phyloP scores from a whole-genome alignment of 331 rosid genomes.

The Stylosanthes scabra region DNA sequence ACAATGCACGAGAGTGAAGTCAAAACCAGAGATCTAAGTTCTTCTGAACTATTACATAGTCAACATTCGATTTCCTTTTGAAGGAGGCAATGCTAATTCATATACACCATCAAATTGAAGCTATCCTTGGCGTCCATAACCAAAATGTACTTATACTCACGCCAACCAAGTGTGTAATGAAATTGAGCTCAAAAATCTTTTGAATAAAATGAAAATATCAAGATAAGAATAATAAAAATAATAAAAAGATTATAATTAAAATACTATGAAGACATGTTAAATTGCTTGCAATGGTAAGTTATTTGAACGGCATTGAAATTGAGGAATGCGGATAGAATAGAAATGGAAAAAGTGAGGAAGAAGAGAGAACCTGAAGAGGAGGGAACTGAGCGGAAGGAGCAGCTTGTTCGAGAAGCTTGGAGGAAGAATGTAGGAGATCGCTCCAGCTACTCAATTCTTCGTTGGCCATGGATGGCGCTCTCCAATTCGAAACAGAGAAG shows the following conservation, averaged over 20 bases:
- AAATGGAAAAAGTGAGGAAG: neutral
- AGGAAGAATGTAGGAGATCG: conserved; percentile 91
- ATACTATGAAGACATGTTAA: neutral
- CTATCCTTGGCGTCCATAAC: conserved; percentile 6
- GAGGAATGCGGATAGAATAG: neutral
- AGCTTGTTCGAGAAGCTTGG: conserved; percentile 98
- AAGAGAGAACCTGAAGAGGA: conserved; percentile 79
- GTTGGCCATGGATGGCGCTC: conserved; percentile 69
- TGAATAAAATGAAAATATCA: too few relatives aligned
- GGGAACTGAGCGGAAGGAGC: conserved; percentile 99
- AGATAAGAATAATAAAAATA: neutral
- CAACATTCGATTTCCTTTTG: neutral
- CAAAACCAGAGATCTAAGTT: conserved; percentile 25
- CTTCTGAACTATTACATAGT: conserved; percentile 7
- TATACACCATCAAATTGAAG: conserved; percentile 26
- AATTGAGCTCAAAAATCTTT: too few relatives aligned
- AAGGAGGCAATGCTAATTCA: neutral
- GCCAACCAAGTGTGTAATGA: conserved; percentile 1
- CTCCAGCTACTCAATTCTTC: conserved; percentile 81
- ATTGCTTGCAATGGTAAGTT: neutral
- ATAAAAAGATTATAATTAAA: neutral
- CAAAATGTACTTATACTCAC: conserved; percentile 13
- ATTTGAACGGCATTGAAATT: conserved; percentile 16
- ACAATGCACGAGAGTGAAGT: conserved; percentile 31
- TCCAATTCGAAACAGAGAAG: neutral